Base-by-base conservation (phyloP, 257 asterid species). In the Pogostemon cablin region DNA sequence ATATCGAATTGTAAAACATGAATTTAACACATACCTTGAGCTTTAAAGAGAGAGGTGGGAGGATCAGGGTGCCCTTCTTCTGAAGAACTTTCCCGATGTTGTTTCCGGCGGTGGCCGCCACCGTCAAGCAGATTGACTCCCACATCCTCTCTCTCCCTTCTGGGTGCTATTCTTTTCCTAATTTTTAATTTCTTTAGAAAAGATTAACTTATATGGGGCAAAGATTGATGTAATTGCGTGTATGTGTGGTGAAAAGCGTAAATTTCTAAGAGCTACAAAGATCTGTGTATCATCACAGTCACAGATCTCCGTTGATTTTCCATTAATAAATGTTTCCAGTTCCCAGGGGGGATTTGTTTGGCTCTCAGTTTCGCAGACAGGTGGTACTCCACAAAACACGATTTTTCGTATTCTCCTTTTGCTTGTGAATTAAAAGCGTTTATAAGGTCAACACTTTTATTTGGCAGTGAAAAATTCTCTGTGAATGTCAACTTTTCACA, bases 31-130 rank as follows among this genome's bases (percentile, higher is more conserved):
- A 62, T 77, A 89, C 99, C 97, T 95, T 95, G 83, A 88, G 89
- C 92, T 95, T 95, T 84, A 95, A 85, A 55, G 99, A 91, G 77
- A 95, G 90, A 55, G 97, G 98, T 20, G 99, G 99, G 55, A 95
- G 97, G 83, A 95, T 91, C 83, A 89, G 89, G 67, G 99, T 95
- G 85, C 99, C 98, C 79, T 91, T 95, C 50, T 95, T 95, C 92
- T 95, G 98, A 34, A 95, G 97, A 49, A 91, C 96, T 83, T 95
- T 95, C 62, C 99, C 99, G 85, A 95, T 91, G 88, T 95, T 95
- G 81, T 91, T 95, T 1, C 98, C 99, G 74, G 98, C 98, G 60
- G 98, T 91, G 49, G 99, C 99, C 67, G 96, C 97, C 47, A 91
- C 25, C 77, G 99, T 95, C 9, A 95, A 75, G 86, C 88, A 85